Evolutionary conservation across 2,329 filamentous ascomycete species (phyloP), one percentile per base, ranked within the genome.

Genomic region (Gaeumannomyces sp.): DNA sequence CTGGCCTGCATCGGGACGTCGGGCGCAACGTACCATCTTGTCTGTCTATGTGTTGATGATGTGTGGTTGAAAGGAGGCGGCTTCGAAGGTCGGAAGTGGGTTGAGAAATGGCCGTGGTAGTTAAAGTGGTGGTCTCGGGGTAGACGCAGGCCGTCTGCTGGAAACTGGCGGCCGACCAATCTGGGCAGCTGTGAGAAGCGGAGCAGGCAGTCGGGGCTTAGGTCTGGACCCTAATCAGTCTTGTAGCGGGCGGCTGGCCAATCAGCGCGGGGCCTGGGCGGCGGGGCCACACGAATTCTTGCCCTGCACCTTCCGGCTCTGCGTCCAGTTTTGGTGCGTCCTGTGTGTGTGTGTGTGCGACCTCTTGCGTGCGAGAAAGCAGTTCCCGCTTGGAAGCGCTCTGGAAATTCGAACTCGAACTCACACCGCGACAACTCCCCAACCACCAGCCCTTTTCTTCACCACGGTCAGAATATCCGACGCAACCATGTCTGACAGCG

Each of bases 401-500:
- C 50, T 45, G 33, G 16, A 60, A 62, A 62, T 53, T 59, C 59
- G 28, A 28, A 45, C 38, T 45, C 38, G 38, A 60, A 60, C 59
- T 53, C 45, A 53, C 19, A 53, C 45, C 45, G 45, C 45, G 45
- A 53, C 45, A 53, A 25, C 57, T 16, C 59, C 59, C 31, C 59
- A 60, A 60, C 66, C 69, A 60, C 67, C 69, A 70, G 66, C 68
- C 67, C 66, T 69, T 65, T 64, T 68, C 69, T 65, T 68, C 66
- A 66, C 70, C 68, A 71, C 70, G 71, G 70, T 69, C 71, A 71
- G 70, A 70, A 69, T 22, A 53, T 72, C 66, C 70, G 73, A 72
- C 53, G 76, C 81, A 83, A 91, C 81, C 76, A 97, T 96, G 93
- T 96, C 93, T 90, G 93, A 96, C 84, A 84, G 81, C 83, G 92